phyloP scores from a whole-genome alignment of 345 rosid species.

The Draba incana region DNA sequence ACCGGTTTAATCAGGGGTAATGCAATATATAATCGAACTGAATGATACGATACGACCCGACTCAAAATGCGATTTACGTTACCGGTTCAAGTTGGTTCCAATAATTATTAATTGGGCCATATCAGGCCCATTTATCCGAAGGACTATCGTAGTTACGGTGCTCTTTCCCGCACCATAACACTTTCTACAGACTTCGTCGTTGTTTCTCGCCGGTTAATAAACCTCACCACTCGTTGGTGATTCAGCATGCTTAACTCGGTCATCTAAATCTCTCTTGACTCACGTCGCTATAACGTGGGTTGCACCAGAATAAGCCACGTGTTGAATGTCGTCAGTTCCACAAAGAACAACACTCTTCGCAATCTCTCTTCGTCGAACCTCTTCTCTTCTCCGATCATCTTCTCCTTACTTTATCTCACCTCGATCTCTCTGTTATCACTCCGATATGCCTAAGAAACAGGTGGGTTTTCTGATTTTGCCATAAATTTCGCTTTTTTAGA shows the following conservation, averaged over 20 bases:
- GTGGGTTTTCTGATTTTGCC: conserved; percentile 25
- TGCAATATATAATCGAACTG: no score
- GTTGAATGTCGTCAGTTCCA: conserved; percentile 47
- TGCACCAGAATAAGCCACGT: conserved; percentile 26
- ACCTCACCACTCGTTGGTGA: conserved; percentile 2
- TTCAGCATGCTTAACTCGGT: conserved; percentile 22
- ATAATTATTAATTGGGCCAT: not conserved
- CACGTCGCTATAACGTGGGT: conserved; percentile 4
- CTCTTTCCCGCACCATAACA: conserved; percentile 20
- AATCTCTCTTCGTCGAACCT: conserved; percentile 31
- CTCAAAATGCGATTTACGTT: no score
- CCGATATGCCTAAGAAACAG: conserved; percentile 48
- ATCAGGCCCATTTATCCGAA: not conserved
- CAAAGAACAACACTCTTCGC: conserved; percentile 42
- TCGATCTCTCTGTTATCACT: conserved; percentile 39
- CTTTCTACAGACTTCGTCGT: conserved; percentile 5
- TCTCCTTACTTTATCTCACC: conserved; percentile 33
- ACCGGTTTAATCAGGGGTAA: no score
- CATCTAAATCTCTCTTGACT: not conserved
- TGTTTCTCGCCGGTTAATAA: conserved; percentile 16
- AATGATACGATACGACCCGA: no score
- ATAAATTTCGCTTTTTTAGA: not conserved
- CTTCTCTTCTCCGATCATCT: conserved; percentile 43
- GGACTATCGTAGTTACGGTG: not conserved
- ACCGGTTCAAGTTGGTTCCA: not conserved